These are phyloP conservation scores for Cicer chorassanicum DNA, from an alignment of 306 rosid species.

Conservation along the genomic window DNA sequence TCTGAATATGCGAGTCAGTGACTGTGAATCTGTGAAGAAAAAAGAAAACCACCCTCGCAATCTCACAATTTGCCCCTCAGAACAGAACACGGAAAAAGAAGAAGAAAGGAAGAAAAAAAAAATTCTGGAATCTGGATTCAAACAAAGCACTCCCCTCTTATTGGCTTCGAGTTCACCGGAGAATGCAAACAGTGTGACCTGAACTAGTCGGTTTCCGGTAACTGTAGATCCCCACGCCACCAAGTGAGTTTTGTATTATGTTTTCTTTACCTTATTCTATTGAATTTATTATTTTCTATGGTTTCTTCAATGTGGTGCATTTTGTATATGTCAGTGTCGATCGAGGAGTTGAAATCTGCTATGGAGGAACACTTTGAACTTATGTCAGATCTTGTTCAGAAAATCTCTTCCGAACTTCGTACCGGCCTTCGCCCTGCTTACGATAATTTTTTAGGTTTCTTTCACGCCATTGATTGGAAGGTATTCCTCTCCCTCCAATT, in stretches of 20 bases:
- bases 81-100: background rate
- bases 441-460: conserved; percentile 83
- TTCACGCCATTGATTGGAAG: conserved; percentile 94
- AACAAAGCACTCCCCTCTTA: background rate
- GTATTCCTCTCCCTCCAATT: conserved; percentile 38
- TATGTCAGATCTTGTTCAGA: conserved; percentile 78
- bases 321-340: conserved; percentile 18
- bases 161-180: background rate
- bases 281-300: background rate
- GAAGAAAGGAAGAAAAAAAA: background rate
- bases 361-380: conserved; percentile 82
- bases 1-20: too few relatives aligned
- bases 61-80: background rate
- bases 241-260: background rate
- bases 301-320: background rate
- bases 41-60: background rate
- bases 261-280: background rate
- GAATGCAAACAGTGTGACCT: background rate
- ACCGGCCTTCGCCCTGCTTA: conserved; percentile 69
- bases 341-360: conserved; percentile 74
- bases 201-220: background rate
- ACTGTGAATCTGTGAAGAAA: too few relatives aligned
- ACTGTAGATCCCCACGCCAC: background rate
- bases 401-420: conserved; percentile 77
- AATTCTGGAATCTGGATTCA: background rate